A percentile compares a stretch with the other conserved stretches of the same genome.
phyloP scores from a whole-genome alignment of 495 filamentous ascomycete genomes.

The Penicillium herquei region DNA sequence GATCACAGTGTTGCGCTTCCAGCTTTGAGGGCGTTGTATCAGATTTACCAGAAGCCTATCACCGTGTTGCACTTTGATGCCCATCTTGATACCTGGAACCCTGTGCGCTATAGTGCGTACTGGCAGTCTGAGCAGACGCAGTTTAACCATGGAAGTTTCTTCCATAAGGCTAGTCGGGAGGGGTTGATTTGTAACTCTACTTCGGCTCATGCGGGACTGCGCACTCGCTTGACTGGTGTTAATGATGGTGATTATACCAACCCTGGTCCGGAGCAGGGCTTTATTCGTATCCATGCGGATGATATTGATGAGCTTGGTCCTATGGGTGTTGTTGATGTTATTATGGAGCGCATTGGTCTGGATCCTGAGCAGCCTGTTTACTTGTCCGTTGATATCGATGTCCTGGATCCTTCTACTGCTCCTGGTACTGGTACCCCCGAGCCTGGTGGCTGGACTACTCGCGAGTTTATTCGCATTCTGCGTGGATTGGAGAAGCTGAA shows the following conservation, averaged over 20 bases:
- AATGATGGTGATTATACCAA: conserved; percentile 64
- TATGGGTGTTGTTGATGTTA: conserved; percentile 55
- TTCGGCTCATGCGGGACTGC: conserved; percentile 74
- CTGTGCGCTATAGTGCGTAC: conserved; percentile 69
- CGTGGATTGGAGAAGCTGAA: conserved; percentile 68
- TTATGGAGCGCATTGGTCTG: conserved; percentile 60
- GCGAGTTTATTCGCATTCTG: conserved; percentile 69
- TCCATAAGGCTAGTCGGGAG: conserved; percentile 76
- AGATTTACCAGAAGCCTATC: conserved; percentile 67
- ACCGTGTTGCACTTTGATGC: conserved; percentile 85
- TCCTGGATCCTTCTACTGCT: conserved; percentile 68
- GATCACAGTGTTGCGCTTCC: conserved; percentile 80
- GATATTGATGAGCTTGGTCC: conserved; percentile 69
- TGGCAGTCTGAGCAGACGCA: conserved; percentile 68
- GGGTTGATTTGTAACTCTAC: conserved; percentile 66
- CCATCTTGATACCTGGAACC: conserved; percentile 82
- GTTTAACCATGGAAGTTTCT: conserved; percentile 85
- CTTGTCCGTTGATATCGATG: conserved; percentile 73
- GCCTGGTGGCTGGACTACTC: conserved; percentile 71
- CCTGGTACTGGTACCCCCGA: conserved; percentile 75
- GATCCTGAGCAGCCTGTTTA: conserved; percentile 66
- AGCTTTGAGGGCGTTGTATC: conserved; percentile 68
- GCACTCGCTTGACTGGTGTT: conserved; percentile 66
- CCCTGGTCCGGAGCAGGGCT: conserved; percentile 57
- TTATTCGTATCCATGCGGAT: conserved; percentile 63